A percentile compares a stretch with the other conserved stretches of the same genome.
These are phyloP conservation scores for Penicillium paxilli DNA, from an alignment of 495 filamentous ascomycete species.

Conservation along the genomic window DNA sequence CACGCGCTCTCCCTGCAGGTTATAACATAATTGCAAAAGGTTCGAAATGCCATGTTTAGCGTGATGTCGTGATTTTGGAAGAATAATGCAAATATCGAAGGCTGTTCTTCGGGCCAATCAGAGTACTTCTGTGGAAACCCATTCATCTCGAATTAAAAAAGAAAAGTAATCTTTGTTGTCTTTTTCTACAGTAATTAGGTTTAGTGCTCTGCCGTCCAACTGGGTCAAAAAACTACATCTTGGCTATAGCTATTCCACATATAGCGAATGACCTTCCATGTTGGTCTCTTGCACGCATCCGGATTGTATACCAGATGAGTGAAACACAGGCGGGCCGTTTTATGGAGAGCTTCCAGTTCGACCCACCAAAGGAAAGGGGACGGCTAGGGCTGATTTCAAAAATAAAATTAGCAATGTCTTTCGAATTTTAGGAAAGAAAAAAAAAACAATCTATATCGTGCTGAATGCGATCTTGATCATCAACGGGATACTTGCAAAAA, in stretches of 20 bases:
- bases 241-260: not conserved
- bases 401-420: not conserved
- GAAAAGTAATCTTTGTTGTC: not conserved
- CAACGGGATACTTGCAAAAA: not conserved
- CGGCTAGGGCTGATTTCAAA: not conserved
- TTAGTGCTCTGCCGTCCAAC: not conserved
- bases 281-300: too few relatives aligned
- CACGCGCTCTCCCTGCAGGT: not conserved
- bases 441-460: too few relatives aligned
- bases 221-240: not conserved
- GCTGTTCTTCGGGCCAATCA: not conserved
- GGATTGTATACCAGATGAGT: not conserved
- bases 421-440: not conserved
- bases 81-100: constrained; percentile 1
- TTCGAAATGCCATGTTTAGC: not conserved
- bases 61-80: constrained; percentile 3
- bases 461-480: too few relatives aligned
- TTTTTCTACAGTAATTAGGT: not conserved
- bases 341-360: too few relatives aligned
- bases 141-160: not conserved
- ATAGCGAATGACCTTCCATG: not conserved
- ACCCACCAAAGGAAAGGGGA: too few relatives aligned
- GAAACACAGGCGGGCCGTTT: not conserved
- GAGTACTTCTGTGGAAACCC: not conserved
- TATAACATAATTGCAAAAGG: not conserved